These are phyloP conservation scores for Boletus rubescentipes DNA, from an alignment of 768 basidiomycete species.

Conservation along the genomic window DNA sequence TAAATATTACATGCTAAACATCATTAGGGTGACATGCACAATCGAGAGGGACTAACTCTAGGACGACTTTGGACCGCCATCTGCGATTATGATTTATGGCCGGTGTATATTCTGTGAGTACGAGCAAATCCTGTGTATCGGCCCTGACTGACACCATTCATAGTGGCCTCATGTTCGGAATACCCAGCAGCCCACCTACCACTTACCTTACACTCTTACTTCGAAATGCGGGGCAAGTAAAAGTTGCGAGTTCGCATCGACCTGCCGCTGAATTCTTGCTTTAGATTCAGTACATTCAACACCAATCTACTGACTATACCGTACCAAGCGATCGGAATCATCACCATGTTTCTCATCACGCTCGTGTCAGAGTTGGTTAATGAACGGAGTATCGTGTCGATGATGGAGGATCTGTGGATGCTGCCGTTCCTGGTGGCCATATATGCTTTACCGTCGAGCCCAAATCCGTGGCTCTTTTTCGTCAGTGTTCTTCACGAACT, in stretches of 20 bases:
- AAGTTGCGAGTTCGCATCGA: not conserved
- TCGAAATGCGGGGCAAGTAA: conserved; percentile 46
- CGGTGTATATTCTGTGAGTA: conserved; percentile 51
- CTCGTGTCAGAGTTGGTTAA: conserved; percentile 52
- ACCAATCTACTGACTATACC: conserved; percentile 65
- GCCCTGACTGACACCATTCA: not conserved
- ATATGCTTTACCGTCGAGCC: conserved; percentile 45
- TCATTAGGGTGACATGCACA: conserved; percentile 55
- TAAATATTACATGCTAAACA: not conserved
- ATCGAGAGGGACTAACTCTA: conserved; percentile 56
- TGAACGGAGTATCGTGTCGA: conserved; percentile 53
- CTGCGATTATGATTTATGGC: conserved; percentile 67
- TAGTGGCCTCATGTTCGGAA: conserved; percentile 53
- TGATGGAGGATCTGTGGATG: conserved; percentile 57
- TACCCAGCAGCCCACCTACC: conserved; percentile 46
- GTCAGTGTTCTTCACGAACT: conserved; percentile 29
- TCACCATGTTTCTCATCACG: conserved; percentile 51
- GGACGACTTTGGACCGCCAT: conserved; percentile 52
- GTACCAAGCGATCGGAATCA: conserved; percentile 46
- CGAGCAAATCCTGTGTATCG: not conserved
- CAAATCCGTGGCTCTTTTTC: conserved; percentile 55
- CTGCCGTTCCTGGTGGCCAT: conserved; percentile 61
- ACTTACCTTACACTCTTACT: conserved; percentile 62
- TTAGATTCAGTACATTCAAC: conserved; percentile 56
- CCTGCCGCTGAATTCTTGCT: not conserved